A percentile compares a stretch with the other conserved stretches of the same genome.
These are phyloP conservation scores for Calonectria pteridis DNA, from an alignment of 2,329 filamentous ascomycete genomes.

Conservation along the genomic window DNA sequence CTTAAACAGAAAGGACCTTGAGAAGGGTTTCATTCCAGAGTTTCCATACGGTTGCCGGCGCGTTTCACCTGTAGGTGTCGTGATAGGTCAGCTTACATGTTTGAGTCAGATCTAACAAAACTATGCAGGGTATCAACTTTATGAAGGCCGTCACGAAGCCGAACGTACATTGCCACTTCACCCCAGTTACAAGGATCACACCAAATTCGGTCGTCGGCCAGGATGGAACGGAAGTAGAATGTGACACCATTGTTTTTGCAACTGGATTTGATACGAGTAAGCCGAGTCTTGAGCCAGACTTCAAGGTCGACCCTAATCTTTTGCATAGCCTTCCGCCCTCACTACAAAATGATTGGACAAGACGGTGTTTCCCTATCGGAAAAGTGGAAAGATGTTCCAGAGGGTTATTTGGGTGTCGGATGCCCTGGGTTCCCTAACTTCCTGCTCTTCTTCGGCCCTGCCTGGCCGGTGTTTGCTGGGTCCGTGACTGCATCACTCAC, in stretches of 20 bases:
- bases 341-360: background rate
- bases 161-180: background rate
- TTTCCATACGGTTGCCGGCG: background rate
- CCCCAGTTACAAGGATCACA: background rate
- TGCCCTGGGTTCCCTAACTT: background rate
- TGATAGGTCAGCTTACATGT: too few relatives aligned
- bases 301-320: background rate
- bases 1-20: background rate
- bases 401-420: background rate
- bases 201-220: background rate
- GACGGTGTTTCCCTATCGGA: background rate
- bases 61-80: background rate
- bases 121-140: background rate
- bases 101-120: background rate
- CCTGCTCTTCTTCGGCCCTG: background rate
- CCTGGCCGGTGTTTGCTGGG: background rate
- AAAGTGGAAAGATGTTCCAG: background rate
- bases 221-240: background rate
- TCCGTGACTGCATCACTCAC: background rate
- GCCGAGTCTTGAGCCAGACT: accelerated
- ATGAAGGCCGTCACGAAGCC: background rate
- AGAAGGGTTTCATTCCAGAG: background rate
- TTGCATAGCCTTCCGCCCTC: background rate
- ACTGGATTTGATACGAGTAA: background rate
- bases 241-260: background rate